A percentile compares a stretch with the other conserved stretches of the same genome.
These are phyloP conservation scores for Lipomyces yamanashiensis DNA, from an alignment of 805 yeast species.

Conservation along the genomic window DNA sequence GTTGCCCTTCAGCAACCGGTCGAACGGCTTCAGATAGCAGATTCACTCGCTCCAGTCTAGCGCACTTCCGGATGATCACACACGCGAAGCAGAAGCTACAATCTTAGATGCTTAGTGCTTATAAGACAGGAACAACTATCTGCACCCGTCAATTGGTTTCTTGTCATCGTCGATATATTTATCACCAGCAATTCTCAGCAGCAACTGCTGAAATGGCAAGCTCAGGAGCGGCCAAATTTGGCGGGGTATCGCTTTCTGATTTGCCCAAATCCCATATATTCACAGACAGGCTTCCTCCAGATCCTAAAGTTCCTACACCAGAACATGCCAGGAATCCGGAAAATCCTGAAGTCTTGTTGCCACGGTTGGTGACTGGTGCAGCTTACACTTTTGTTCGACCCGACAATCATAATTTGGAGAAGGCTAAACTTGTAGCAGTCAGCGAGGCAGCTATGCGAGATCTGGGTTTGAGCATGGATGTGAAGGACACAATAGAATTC, in stretches of 20 bases:
- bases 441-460: constrained; percentile 66
- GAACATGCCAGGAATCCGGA: constrained; percentile 44
- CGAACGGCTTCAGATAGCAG: too few relatives aligned
- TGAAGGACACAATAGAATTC: constrained; percentile 52
- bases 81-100: too few relatives aligned
- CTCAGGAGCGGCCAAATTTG: neutral
- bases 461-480: constrained; percentile 56
- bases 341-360: constrained; percentile 52
- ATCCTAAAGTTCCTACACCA: constrained; percentile 47
- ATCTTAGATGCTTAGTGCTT: neutral
- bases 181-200: neutral
- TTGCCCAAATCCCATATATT: constrained; percentile 42
- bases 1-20: too few relatives aligned
- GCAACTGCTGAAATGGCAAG: neutral
- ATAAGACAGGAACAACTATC: neutral
- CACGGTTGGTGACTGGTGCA: constrained; percentile 62
- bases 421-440: constrained; percentile 55
- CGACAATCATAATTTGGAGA: constrained; percentile 50
- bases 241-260: constrained; percentile 18
- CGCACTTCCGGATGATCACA: too few relatives aligned
- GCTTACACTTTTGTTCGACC: constrained; percentile 78
- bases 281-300: constrained; percentile 47
- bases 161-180: neutral
- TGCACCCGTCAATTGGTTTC: too few relatives aligned
- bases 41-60: too few relatives aligned